A percentile compares a stretch with the other conserved stretches of the same genome.
Conservation (phyloP, 352 stramenopile species). For the Hyaloperonospora brassicae region DNA sequence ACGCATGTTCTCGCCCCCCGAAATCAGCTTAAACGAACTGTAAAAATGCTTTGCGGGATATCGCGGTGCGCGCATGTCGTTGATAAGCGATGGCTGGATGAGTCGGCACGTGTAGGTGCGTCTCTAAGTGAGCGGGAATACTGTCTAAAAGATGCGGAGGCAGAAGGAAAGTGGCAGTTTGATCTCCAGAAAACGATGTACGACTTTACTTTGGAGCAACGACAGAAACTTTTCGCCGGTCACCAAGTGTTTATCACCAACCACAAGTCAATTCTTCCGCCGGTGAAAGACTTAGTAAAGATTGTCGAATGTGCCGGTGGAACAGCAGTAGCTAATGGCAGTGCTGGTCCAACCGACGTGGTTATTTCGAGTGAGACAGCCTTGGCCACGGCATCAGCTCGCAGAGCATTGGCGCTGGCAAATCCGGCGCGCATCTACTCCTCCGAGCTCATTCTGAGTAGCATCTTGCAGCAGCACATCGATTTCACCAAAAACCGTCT, state of each 20-base stretch:
- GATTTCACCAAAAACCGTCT: slow-evolving; percentile 33
- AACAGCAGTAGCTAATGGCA: slow-evolving; percentile 24
- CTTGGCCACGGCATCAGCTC: slow-evolving; percentile 25
- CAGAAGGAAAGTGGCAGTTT: slow-evolving; percentile 47
- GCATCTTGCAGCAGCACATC: slow-evolving; percentile 44
- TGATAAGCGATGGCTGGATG: slow-evolving; percentile 44
- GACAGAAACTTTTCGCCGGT: slow-evolving; percentile 32
- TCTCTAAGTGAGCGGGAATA: slow-evolving; percentile 31
- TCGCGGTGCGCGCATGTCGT: slow-evolving; percentile 46
- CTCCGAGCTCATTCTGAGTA: slow-evolving; percentile 38
- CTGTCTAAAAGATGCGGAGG: slow-evolving; percentile 35
- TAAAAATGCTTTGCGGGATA: slow-evolving; percentile 57
- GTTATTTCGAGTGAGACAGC: slow-evolving; percentile 40
- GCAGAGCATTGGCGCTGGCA: slow-evolving; percentile 28
- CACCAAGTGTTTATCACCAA: slow-evolving; percentile 39
- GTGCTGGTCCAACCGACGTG: slow-evolving; percentile 21
- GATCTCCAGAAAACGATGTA: slow-evolving; percentile 47
- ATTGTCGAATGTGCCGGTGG: slow-evolving; percentile 50
- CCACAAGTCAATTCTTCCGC: slow-evolving; percentile 44
- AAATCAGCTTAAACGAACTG: slow-evolving; percentile 44
- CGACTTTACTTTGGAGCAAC: slow-evolving; percentile 19
- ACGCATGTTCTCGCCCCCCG: slow-evolving; percentile 42
- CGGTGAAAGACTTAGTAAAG: slow-evolving; percentile 40
- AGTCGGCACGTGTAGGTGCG: slow-evolving; percentile 34
- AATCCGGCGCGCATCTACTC: slow-evolving; percentile 30